A percentile compares a stretch with the other conserved stretches of the same genome.
Evolutionary conservation across 169 alveolate species (phyloP).

Genomic region (Toxoplasma gondii): DNA sequence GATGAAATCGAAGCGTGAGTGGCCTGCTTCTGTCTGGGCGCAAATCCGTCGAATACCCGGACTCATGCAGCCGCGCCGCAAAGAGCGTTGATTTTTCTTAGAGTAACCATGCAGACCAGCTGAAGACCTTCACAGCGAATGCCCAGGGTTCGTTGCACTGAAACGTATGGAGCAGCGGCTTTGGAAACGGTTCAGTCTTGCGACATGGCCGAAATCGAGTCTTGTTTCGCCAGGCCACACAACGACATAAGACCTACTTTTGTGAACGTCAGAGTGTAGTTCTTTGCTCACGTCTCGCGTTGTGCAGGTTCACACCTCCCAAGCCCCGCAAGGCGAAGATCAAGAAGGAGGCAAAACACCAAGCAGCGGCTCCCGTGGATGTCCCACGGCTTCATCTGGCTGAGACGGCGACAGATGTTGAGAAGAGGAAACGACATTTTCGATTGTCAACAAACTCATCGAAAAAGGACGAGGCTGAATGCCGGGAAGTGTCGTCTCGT

Average conservation of each 20-base stretch:
- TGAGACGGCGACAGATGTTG: neutral
- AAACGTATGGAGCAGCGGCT: too few species aligned
- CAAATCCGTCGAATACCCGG: neutral
- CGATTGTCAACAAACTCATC: neutral
- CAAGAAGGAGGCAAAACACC: neutral
- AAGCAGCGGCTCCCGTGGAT: neutral
- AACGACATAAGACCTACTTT: too few species aligned
- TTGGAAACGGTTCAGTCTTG: too few species aligned
- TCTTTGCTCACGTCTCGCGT: neutral
- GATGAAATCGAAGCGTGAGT: conserved; percentile 22
- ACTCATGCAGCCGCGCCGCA: neutral
- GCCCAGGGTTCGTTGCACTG: too few species aligned
- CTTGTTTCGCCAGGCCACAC: too few species aligned
- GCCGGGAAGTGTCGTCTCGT: neutral
- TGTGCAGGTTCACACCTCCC: neutral
- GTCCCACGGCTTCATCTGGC: neutral
- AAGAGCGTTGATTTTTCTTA: neutral
- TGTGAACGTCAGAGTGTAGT: neutral
- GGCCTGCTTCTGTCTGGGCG: neutral
- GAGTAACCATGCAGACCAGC: neutral
- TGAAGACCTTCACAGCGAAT: too few species aligned
- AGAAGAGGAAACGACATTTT: neutral
- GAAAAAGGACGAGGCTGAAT: neutral
- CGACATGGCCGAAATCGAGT: too few species aligned
- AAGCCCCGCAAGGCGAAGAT: neutral